Evolutionary conservation across 176 grass and related monocot species (phyloP), one percentile per base, ranked within the genome.

Genomic region (Zoysia japonica): DNA sequence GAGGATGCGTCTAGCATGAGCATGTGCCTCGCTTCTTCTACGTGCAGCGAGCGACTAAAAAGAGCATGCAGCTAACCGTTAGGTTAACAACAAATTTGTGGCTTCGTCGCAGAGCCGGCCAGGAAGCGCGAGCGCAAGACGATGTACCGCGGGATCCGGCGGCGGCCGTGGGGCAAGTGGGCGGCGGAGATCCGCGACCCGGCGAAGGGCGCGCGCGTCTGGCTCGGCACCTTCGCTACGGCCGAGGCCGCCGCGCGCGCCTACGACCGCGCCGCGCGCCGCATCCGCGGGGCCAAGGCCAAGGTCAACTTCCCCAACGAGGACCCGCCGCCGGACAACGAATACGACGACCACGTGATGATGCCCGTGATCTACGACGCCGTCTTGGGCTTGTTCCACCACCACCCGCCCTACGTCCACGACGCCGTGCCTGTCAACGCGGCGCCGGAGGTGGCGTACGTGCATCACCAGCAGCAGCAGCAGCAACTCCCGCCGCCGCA

Each of bases 301-400:
- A 97, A 97, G 85, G 89, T 97, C 54, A 97, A 97, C 83, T 97
- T 97, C 82, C 94, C 91, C 83, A 94, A 94, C 69, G 91, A 94
- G 81, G 86, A 88, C 56, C 87, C 88, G 53, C 79, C 85, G 0
- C 77, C 48, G 3, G 71, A 80, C 14, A 9, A 72, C 59, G 13
- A 59, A 61, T 15, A 11, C 75, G 46, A 0, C 65, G 40, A 3
- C 46, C 3, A 54, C 77, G 48, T 1, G 4, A n/a, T 1, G 17
- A n/a, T 7, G n/a, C 17, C n/a, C 56, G 9, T 64, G 47, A 50
- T 75, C 65, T 80, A 88, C 81, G 81, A 76, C 77, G 77, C 43
- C 10, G 57, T 15, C 57, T 63, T 79, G 68, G 67, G 68, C 14
- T 84, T 66, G 72, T 89, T 85, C 82, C 77, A 89, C 16, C 77